Evolutionary conservation across 129 eudicot species (phyloP), one percentile per base, ranked within the genome.

Genomic region (Chrysanthemum lavandulifolium): DNA sequence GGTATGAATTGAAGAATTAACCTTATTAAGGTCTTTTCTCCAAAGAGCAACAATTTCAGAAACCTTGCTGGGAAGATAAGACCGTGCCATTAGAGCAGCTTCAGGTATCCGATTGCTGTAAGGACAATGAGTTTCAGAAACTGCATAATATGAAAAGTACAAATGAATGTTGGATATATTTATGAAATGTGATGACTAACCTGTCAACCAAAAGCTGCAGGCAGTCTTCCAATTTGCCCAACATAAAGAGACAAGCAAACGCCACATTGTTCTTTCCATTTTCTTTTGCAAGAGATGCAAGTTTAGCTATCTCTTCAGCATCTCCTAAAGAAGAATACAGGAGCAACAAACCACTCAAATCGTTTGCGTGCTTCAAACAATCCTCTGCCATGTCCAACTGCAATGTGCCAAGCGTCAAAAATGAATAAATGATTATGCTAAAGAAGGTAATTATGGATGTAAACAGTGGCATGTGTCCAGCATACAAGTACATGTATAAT

Each of bases 91-190:
- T 66, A 91, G 51, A 73, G 97, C 97, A 86, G 97, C 97, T 74
- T 91, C 97, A 59, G 97, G 97, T 82, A 91, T 88, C 82, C 97
- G 97, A 76, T 91, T 91, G 78, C 97, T 91, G 95, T 61, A 79
- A 54, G 57, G 33, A 61, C 69, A 52, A 13, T 31, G 16, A 3
- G 33, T 9, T 54, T 80, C 67, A 67, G 74, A 64, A 19, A 77
- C n/a, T 65, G 31, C 13, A 62, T 45, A 21, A 27, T 8, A 61
- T 11, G 67, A 16, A 5, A 10, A 61, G 18, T 61, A 5, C 53
- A 12, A 48, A 73, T 8, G 9, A 19, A 73, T 52, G 56, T 36
- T 14, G 57, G 58, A 63, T 56, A 33, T 68, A 51, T 36, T 50
- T 65, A 55, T 15, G 23, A 10, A 13, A 53, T 43, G 58, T 19